Percentiles rank a stretch among this genome's conserved stretches.
These are phyloP conservation scores for Dryas integrifolia DNA, from an alignment of 331 rosid species.

Conservation along the genomic window DNA sequence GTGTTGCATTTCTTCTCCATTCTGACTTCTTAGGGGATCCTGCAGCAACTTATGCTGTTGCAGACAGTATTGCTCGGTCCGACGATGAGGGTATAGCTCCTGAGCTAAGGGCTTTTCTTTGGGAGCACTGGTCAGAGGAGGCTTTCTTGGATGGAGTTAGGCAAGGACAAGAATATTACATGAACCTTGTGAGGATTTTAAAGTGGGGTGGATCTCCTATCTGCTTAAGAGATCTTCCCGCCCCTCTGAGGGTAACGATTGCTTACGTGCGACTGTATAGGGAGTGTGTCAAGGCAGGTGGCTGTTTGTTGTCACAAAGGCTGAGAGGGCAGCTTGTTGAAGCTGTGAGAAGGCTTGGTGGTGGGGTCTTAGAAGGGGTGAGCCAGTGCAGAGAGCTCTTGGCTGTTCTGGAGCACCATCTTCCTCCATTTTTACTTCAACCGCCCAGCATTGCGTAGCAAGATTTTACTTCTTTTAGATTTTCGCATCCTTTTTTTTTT, in stretches of 20 bases:
- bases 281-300: constrained; percentile 65
- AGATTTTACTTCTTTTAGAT: constrained; percentile 6
- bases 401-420: constrained; percentile 74
- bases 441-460: constrained; percentile 31
- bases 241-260: constrained; percentile 61
- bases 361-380: constrained; percentile 50
- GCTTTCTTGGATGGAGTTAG: constrained; percentile 62
- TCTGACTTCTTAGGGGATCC: constrained; percentile 84
- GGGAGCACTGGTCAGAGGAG: constrained; percentile 73
- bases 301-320: constrained; percentile 70
- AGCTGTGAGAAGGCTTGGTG: constrained; percentile 72
- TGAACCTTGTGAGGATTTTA: constrained; percentile 62
- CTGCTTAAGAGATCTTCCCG: constrained; percentile 77
- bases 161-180: constrained; percentile 64
- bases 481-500: constrained; percentile 7
- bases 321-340: constrained; percentile 80
- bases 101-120: constrained; percentile 63
- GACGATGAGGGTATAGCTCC: constrained; percentile 71
- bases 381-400: constrained; percentile 60
- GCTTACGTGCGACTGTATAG: constrained; percentile 83
- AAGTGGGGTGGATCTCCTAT: constrained; percentile 78
- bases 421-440: constrained; percentile 59
- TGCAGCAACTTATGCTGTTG: constrained; percentile 78
- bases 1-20: constrained; percentile 79
- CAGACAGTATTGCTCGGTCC: constrained; percentile 69